Percentiles rank a stretch among this genome's conserved stretches.
Evolutionary conservation across 2,329 filamentous ascomycete species (phyloP).

Genomic region (Colletotrichum scovillei): DNA sequence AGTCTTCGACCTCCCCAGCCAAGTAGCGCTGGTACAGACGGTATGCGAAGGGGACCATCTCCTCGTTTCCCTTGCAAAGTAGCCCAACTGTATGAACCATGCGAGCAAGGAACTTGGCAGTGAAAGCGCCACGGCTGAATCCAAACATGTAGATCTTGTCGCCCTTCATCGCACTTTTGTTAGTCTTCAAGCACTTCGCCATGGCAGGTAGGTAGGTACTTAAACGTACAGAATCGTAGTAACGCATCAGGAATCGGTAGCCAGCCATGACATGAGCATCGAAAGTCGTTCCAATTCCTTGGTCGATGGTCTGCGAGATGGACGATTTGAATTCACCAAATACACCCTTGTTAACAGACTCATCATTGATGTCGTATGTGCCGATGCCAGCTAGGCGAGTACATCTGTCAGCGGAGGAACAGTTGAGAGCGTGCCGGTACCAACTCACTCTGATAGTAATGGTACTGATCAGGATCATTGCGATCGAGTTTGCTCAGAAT

Average conservation of each 20-base stretch:
- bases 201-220: not conserved
- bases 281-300: constrained; percentile 58
- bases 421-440: too few species aligned
- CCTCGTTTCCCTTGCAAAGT: constrained; percentile 63
- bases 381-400: constrained; percentile 56
- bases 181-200: not conserved
- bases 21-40: constrained; percentile 55
- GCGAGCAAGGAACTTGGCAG: constrained; percentile 62
- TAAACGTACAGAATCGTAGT: constrained; percentile 54
- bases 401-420: not conserved
- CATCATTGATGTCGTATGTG: constrained; percentile 59
- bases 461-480: constrained; percentile 54
- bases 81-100: constrained; percentile 63
- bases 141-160: constrained; percentile 67
- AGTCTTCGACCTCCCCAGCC: constrained; percentile 50
- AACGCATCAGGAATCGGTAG: constrained; percentile 66
- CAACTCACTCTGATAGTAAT: constrained; percentile 60
- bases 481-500: constrained; percentile 59
- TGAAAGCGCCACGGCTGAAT: constrained; percentile 64
- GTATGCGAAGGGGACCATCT: constrained; percentile 64
- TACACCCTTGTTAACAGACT: constrained; percentile 51
- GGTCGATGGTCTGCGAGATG: constrained; percentile 53
- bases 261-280: constrained; percentile 63
- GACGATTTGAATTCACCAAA: constrained; percentile 48
- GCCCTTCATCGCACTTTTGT: constrained; percentile 42